A percentile compares a stretch with the other conserved stretches of the same genome.
Conservation (phyloP, 2,329 filamentous ascomycete species). For the Diaporthe citri region DNA sequence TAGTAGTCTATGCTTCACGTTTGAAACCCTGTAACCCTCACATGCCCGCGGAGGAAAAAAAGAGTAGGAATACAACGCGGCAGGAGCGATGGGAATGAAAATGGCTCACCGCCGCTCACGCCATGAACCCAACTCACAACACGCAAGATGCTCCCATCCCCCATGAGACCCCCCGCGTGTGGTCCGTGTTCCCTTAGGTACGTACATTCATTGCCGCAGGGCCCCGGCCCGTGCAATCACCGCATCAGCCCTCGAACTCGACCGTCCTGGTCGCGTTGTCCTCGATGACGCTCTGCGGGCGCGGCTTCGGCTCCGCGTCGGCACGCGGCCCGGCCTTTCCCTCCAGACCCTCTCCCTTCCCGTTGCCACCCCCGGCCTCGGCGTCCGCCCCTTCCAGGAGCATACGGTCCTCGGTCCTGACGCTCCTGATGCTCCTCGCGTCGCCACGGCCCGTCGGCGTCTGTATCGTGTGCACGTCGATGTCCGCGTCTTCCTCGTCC, state of each 20-base stretch:
- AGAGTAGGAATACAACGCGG: slow-evolving; percentile 1
- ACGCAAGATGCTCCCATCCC: neutral
- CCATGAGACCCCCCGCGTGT: neutral
- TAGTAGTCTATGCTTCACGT: slow-evolving; percentile 14
- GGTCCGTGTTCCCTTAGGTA: too few species aligned
- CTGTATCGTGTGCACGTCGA: slow-evolving; percentile 34
- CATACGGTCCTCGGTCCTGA: slow-evolving; percentile 76
- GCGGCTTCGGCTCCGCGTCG: slow-evolving; percentile 41
- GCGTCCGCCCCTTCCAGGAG: slow-evolving; percentile 81
- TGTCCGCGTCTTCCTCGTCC: slow-evolving; percentile 76
- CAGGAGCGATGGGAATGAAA: neutral
- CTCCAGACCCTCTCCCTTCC: slow-evolving; percentile 46
- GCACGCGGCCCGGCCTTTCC: slow-evolving; percentile 42
- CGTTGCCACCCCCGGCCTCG: slow-evolving; percentile 65
- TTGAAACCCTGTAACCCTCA: neutral
- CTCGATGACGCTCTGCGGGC: slow-evolving; percentile 42
- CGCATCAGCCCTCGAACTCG: slow-evolving; percentile 59
- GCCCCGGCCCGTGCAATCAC: neutral
- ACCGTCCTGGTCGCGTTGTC: slow-evolving; percentile 55
- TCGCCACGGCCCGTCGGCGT: slow-evolving; percentile 65
- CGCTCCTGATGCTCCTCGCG: slow-evolving; percentile 72
- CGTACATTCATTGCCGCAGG: neutral
- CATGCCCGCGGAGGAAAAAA: neutral
- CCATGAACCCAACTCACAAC: neutral
- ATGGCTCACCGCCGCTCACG: slow-evolving; percentile 1